These are phyloP conservation scores for Phytophthora cactorum DNA, from an alignment of 352 stramenopile species.

Conservation along the genomic window DNA sequence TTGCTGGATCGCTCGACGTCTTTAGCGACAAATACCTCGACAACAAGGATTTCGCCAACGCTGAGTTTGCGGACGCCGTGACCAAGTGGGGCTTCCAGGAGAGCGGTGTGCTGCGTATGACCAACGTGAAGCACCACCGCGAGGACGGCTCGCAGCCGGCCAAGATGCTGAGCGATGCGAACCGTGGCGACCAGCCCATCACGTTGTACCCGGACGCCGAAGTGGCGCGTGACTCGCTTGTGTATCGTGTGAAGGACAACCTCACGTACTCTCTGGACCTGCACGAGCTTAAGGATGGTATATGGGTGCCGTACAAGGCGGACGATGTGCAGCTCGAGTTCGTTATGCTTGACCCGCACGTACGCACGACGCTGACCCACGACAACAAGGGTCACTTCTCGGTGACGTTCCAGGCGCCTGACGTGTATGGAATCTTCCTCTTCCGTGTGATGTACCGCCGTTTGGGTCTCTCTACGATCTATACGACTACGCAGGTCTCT, in stretches of 20 bases:
- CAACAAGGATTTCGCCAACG: slow-evolving; percentile 67
- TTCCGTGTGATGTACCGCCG: slow-evolving; percentile 93
- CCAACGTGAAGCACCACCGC: slow-evolving; percentile 87
- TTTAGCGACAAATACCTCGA: slow-evolving; percentile 91
- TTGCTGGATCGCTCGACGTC: slow-evolving; percentile 87
- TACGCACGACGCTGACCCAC: slow-evolving; percentile 88
- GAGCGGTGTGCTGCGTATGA: slow-evolving; percentile 85
- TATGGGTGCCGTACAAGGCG: slow-evolving; percentile 82
- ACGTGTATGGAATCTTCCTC: slow-evolving; percentile 95
- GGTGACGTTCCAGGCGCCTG: slow-evolving; percentile 88
- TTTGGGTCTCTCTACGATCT: slow-evolving; percentile 85
- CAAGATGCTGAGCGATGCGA: slow-evolving; percentile 90
- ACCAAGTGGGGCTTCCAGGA: slow-evolving; percentile 91
- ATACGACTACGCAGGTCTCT: slow-evolving; percentile 91
- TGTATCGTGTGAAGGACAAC: slow-evolving; percentile 95
- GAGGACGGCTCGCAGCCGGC: slow-evolving; percentile 83
- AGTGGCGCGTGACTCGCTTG: slow-evolving; percentile 88
- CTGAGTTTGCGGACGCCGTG: slow-evolving; percentile 72
- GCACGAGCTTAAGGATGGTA: slow-evolving; percentile 82
- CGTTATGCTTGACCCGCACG: slow-evolving; percentile 94
- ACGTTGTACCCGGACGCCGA: slow-evolving; percentile 91
- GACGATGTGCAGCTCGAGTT: slow-evolving; percentile 94
- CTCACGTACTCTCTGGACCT: slow-evolving; percentile 92
- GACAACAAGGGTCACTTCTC: slow-evolving; percentile 77
- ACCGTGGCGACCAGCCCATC: slow-evolving; percentile 86